Evolutionary conservation across 176 grass and related monocot species (phyloP), one percentile per base, ranked within the genome.

Genomic region (Aegilops sharonensis): DNA sequence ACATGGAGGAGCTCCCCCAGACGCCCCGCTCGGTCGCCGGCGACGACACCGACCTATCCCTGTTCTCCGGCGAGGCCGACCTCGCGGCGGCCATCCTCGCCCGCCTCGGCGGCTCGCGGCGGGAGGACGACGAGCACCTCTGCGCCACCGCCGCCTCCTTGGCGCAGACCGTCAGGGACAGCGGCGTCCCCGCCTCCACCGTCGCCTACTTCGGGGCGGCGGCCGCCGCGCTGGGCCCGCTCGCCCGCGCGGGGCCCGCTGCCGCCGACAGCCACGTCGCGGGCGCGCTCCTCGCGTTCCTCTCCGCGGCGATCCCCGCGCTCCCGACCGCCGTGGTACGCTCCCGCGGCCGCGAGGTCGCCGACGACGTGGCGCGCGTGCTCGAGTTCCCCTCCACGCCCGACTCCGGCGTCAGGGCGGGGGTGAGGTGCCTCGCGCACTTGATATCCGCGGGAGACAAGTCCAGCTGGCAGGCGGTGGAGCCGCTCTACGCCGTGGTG

Each of bases 191-290:
- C 6, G 52, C 88, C 64, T 94, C 85, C 1, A 68, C 90, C 48
- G 90, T 92, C 23, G 92, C 93, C 20, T 98, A 95, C 92, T 98
- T 95, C 67, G 88, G 84, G 2, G 96, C 92, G 10, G 85, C 90
- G 0, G 32, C 65, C 2, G 80, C 93, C 21, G 88, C 93, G 60
- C 91, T 98, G 5, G 71, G 61, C 25, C 85, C 81, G 24, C 91
- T 98, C 5, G 88, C 91, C 7, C 83, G 89, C 34, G 90, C 90
- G 4, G 84, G 90, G 4, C 42, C 84, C 1, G 87, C 65, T 6
- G 88, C 56, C 67, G 70, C 92, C 27, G 96, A 95, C 75, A 5
- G 60, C 36, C 84, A 88, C 43, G 65, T 92, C 17, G 78, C 90
- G 0, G 69, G 86, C 23, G 83, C 91, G 12, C 90, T 98, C 64